These are phyloP conservation scores for Blepharisma japonicum DNA, from an alignment of 73 alveolate genomes.

Conservation along the genomic window DNA sequence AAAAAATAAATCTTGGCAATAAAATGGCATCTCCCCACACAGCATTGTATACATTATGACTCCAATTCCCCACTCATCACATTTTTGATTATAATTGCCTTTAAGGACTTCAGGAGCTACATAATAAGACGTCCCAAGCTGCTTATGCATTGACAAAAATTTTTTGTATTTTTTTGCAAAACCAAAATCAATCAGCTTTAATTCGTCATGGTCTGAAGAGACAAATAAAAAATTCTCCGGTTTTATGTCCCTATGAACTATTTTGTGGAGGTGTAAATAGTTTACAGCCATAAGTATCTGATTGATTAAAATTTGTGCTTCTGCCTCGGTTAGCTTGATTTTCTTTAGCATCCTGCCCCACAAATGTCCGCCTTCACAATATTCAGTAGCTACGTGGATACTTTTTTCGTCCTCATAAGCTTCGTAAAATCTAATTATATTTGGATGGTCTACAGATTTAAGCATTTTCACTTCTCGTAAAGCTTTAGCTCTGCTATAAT, in stretches of 20 bases:
- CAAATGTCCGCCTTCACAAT: too few species aligned
- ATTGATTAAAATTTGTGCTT: too few species aligned
- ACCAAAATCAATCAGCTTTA: constrained; percentile 85
- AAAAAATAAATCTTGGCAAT: constrained; percentile 37
- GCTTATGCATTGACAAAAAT: constrained; percentile 56
- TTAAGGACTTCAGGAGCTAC: constrained; percentile 76
- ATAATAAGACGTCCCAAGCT: constrained; percentile 82
- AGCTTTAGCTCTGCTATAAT: too few species aligned
- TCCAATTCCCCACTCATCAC: constrained; percentile 70
- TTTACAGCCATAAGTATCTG: not conserved
- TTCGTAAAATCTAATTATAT: too few species aligned
- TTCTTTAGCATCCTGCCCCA: too few species aligned
- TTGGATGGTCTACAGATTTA: too few species aligned
- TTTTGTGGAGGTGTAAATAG: not conserved
- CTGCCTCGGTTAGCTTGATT: too few species aligned
- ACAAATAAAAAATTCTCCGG: not conserved
- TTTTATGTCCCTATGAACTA: not conserved
- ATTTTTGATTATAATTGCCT: constrained; percentile 59
- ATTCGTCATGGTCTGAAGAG: not conserved
- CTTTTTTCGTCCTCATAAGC: too few species aligned
- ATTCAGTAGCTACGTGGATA: too few species aligned
- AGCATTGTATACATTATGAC: constrained; percentile 46
- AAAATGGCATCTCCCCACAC: constrained; percentile 60
- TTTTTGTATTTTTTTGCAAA: constrained; percentile 47
- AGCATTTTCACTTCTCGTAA: too few species aligned